Conservation (phyloP, 2,329 filamentous ascomycete species). For the Neonectria coccinea region DNA sequence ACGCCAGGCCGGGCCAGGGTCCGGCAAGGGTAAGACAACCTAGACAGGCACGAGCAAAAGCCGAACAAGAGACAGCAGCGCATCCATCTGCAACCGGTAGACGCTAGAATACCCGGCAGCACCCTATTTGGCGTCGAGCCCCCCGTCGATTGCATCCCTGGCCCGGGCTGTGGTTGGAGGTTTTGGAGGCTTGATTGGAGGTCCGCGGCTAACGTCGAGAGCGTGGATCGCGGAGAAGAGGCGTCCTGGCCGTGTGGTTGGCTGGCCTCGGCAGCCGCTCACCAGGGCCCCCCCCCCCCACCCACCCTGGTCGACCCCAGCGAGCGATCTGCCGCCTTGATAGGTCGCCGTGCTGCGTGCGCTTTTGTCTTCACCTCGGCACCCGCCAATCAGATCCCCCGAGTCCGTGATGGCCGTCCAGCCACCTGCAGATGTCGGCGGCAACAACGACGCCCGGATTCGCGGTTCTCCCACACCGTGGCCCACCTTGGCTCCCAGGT, state of each 20-base stretch:
- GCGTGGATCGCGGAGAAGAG: slow-evolving; percentile 39
- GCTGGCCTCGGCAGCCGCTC: slow-evolving; percentile 30
- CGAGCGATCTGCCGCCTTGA: slow-evolving; percentile 38
- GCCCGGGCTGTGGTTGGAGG: slow-evolving; percentile 34
- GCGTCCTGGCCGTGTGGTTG: slow-evolving; percentile 35
- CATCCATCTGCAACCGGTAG: neutral
- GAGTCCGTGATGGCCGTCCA: slow-evolving; percentile 54
- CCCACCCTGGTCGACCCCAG: slow-evolving; percentile 26
- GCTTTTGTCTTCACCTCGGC: slow-evolving; percentile 35
- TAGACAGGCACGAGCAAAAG: slow-evolving; percentile 21
- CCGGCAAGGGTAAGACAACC: slow-evolving; percentile 12
- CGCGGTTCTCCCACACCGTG: slow-evolving; percentile 33
- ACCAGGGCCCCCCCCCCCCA: slow-evolving; percentile 31
- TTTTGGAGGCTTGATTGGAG: slow-evolving; percentile 31
- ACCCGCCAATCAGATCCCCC: slow-evolving; percentile 53
- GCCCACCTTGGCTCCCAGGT: slow-evolving; percentile 19
- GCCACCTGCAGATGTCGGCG: slow-evolving; percentile 58
- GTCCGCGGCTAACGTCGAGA: slow-evolving; percentile 28
- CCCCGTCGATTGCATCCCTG: slow-evolving; percentile 16
- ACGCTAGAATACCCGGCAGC: slow-evolving; percentile 24
- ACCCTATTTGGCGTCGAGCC: slow-evolving; percentile 22
- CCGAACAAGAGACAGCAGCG: slow-evolving; percentile 10
- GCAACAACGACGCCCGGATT: slow-evolving; percentile 54
- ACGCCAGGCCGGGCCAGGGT: slow-evolving; percentile 8
- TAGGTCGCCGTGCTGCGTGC: slow-evolving; percentile 41